phyloP scores from a whole-genome alignment of 441 rosid genomes.

The Jatropha podagrica region DNA sequence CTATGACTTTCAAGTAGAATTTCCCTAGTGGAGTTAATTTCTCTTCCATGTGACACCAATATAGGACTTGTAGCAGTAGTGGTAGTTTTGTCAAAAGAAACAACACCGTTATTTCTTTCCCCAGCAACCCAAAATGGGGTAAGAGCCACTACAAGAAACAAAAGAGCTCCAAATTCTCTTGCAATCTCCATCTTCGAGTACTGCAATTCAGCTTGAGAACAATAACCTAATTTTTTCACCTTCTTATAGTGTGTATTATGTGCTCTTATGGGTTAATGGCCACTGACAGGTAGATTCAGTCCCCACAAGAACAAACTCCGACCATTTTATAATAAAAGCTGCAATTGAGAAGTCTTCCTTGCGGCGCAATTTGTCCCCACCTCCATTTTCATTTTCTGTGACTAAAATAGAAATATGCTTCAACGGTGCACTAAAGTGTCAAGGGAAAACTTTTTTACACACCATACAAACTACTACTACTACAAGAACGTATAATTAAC shows the following conservation, averaged over 20 bases:
- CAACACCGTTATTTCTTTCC: not conserved
- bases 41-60: not conserved
- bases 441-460: not conserved
- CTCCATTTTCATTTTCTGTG: not conserved
- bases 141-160: conserved; percentile 1
- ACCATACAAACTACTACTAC: no score
- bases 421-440: not conserved
- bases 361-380: conserved; percentile 19
- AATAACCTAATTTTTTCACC: not conserved
- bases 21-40: conserved; percentile 13
- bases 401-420: not conserved
- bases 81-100: not conserved
- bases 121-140: conserved; percentile 5
- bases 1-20: conserved; percentile 7
- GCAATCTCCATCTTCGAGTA: not conserved
- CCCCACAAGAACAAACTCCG: conserved; percentile 15
- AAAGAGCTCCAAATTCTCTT: conserved; percentile 1
- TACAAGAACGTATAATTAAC: no score
- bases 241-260: conserved; percentile 9
- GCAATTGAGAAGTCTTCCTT: not conserved
- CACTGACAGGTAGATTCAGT: not conserved
- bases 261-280: not conserved
- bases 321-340: conserved; percentile 4
- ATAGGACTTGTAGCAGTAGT: not conserved
- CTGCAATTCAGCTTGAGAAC: not conserved